A percentile compares a stretch with the other conserved stretches of the same genome.
Evolutionary conservation across 2,329 filamentous ascomycete genomes (phyloP).

Genomic region (Lecanoromycetidae sp.): DNA sequence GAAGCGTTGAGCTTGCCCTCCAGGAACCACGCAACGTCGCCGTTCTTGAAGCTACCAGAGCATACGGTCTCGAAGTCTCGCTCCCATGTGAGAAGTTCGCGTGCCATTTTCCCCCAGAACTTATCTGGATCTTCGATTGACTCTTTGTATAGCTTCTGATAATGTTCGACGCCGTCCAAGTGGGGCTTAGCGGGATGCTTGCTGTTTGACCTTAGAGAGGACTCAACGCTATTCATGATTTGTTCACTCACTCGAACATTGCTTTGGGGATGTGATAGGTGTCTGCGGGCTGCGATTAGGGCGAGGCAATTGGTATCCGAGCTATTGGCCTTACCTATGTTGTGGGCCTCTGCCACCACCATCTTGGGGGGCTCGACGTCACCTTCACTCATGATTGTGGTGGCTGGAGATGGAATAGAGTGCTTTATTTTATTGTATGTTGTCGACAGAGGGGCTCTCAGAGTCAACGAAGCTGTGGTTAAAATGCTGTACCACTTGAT

Average conservation of each 20-base stretch:
- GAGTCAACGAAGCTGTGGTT: neutral
- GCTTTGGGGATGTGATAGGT: constrained; percentile 38
- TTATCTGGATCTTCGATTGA: constrained; percentile 80
- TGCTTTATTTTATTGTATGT: neutral
- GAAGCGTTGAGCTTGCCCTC: constrained; percentile 90
- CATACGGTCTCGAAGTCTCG: constrained; percentile 84
- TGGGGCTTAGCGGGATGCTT: constrained; percentile 52
- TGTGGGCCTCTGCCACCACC: constrained; percentile 34
- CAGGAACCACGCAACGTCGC: constrained; percentile 87
- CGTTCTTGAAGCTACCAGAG: constrained; percentile 60
- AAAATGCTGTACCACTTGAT: no score
- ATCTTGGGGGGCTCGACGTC: constrained; percentile 15
- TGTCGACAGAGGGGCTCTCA: neutral
- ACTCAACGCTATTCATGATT: constrained; percentile 16
- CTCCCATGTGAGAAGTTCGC: constrained; percentile 82
- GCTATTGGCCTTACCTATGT: constrained; percentile 26
- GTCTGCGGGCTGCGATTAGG: constrained; percentile 6
- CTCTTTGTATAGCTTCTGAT: constrained; percentile 57
- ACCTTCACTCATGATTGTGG: constrained; percentile 21
- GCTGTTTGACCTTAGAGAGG: constrained; percentile 24
- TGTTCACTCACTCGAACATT: constrained; percentile 34
- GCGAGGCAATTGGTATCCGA: neutral
- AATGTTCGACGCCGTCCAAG: constrained; percentile 47
- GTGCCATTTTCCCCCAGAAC: constrained; percentile 80
- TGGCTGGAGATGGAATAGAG: neutral